Evolutionary conservation across 345 rosid species (phyloP).

Genomic region (Raphanus sativus): DNA sequence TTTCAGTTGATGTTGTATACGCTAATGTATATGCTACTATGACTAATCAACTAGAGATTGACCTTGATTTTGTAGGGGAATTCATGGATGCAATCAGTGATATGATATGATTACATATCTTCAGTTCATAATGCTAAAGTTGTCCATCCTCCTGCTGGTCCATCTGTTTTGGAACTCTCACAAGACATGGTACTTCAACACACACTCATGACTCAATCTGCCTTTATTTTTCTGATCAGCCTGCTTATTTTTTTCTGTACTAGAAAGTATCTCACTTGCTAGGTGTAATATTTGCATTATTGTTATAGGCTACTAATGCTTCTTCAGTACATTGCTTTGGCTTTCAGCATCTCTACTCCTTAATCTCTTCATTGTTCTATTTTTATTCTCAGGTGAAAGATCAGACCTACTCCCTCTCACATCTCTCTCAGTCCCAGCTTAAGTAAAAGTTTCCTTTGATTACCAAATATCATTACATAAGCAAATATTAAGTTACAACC

Average conservation of each 20-base stretch:
- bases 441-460: conserved; percentile 74
- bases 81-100: conserved; percentile 78
- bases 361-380: background rate
- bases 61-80: conserved; percentile 53
- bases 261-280: background rate
- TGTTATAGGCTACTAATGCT: background rate
- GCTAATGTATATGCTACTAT: background rate
- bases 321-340: background rate
- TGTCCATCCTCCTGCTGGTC: conserved; percentile 57
- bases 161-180: conserved; percentile 67
- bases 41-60: background rate
- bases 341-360: background rate
- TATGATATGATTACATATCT: conserved; percentile 71
- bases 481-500: conserved; percentile 60
- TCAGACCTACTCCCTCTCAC: conserved; percentile 93
- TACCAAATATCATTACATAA: conserved; percentile 77
- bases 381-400: conserved; percentile 63
- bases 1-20: conserved; percentile 8
- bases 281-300: background rate
- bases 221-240: background rate
- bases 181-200: conserved; percentile 59
- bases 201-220: background rate
- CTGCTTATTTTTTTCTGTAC: background rate
- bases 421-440: conserved; percentile 77
- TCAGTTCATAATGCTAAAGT: conserved; percentile 91